phyloP scores from a whole-genome alignment of 192 early-diverging fungal species.

The Umbelopsis ramanniana region DNA sequence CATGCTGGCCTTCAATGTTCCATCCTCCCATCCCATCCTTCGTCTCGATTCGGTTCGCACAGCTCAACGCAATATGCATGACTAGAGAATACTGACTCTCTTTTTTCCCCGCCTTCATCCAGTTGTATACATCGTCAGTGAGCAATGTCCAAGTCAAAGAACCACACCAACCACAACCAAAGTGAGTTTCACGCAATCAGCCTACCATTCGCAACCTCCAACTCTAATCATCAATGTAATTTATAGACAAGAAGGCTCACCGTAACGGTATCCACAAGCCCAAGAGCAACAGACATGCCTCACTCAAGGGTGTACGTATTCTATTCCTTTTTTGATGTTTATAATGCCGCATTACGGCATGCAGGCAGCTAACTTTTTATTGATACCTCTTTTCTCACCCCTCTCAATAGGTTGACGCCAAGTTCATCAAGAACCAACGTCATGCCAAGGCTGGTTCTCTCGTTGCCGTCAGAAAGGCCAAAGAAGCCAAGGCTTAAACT shows the following conservation, averaged over 20 bases:
- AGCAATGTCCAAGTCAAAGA: conserved; percentile 91
- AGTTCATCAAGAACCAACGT: conserved; percentile 98
- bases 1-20: neutral
- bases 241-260: conserved; percentile 93
- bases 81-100: neutral
- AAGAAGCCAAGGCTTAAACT: conserved; percentile 28
- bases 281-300: conserved; percentile 84
- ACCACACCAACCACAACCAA: conserved; percentile 99
- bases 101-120: neutral
- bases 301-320: conserved; percentile 84
- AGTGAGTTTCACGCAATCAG: conserved; percentile 57
- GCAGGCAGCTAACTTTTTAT: neutral
- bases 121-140: conserved; percentile 31
- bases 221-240: neutral
- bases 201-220: neutral
- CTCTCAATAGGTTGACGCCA: conserved; percentile 61
- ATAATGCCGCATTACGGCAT: neutral
- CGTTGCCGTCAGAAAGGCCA: conserved; percentile 54
- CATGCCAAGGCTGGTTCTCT: conserved; percentile 83
- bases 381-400: conserved; percentile 35
- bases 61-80: too few relatives aligned
- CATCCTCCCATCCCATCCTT: neutral
- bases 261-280: conserved; percentile 99
- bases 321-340: neutral
- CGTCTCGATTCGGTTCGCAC: too few relatives aligned